These are phyloP conservation scores for Tolypocladium ophioglossoides DNA, from an alignment of 2,329 filamentous ascomycete genomes.

Conservation along the genomic window DNA sequence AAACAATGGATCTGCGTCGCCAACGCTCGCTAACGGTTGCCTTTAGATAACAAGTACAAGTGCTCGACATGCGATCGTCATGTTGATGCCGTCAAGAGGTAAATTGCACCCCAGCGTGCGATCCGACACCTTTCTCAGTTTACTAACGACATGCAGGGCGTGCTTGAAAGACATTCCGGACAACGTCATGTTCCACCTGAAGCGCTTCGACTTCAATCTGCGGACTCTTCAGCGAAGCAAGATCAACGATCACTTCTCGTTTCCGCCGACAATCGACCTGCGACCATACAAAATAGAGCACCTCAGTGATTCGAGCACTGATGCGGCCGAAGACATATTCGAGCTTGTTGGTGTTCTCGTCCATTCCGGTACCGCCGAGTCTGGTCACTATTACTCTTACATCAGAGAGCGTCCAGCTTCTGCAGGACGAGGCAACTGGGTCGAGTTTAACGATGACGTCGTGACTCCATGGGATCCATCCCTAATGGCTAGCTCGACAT, in stretches of 20 bases:
- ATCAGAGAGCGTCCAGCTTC: constrained; percentile 66
- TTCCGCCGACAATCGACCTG: constrained; percentile 77
- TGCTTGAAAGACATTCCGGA: constrained; percentile 89
- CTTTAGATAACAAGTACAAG: constrained; percentile 87
- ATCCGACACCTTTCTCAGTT: not conserved
- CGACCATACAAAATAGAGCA: constrained; percentile 81
- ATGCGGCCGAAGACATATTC: constrained; percentile 62
- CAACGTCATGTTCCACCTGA: constrained; percentile 91
- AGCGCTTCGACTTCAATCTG: constrained; percentile 75
- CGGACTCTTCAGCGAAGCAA: constrained; percentile 72
- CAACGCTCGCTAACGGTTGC: not conserved
- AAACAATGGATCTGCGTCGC: not conserved
- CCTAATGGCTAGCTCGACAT: constrained; percentile 66
- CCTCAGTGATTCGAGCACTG: constrained; percentile 51
- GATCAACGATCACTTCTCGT: constrained; percentile 91
- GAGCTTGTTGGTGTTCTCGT: constrained; percentile 93
- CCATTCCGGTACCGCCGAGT: constrained; percentile 85
- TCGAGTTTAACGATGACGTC: constrained; percentile 89
- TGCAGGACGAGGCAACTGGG: constrained; percentile 48
- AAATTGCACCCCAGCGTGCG: constrained; percentile 7
- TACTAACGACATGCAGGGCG: constrained; percentile 40
- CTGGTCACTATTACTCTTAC: constrained; percentile 95
- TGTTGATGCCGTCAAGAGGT: constrained; percentile 88
- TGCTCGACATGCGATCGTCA: constrained; percentile 82
- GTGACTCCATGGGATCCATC: constrained; percentile 66